phyloP scores from a whole-genome alignment of 2,329 filamentous ascomycete species.

The Ophiobolus disseminans region DNA sequence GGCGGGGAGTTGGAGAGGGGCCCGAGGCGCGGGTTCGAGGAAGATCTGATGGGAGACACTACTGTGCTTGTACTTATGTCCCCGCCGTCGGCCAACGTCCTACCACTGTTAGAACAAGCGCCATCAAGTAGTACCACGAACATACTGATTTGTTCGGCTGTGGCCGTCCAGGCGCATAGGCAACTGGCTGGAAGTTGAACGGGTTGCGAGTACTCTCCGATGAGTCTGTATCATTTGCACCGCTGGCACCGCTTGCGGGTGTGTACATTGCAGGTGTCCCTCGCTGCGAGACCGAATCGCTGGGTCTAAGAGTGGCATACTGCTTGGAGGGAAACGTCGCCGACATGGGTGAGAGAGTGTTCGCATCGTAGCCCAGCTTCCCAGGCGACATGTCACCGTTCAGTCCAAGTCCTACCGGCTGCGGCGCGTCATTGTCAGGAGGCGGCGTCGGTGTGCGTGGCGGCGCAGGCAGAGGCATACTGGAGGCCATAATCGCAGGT shows the following conservation, averaged over 20 bases:
- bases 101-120: conserved; percentile 51
- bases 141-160: conserved; percentile 71
- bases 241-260: conserved; percentile 40
- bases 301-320: conserved; percentile 43
- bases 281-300: conserved; percentile 44
- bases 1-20: conserved; percentile 86
- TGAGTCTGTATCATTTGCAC: conserved; percentile 38
- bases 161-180: conserved; percentile 62
- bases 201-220: conserved; percentile 64
- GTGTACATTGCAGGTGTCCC: conserved; percentile 43
- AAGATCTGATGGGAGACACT: conserved; percentile 97
- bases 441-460: conserved; percentile 71
- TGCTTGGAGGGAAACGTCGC: conserved; percentile 47
- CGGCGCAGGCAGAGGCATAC: conserved; percentile 64
- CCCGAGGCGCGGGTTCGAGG: conserved; percentile 84
- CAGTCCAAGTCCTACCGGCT: conserved; percentile 44
- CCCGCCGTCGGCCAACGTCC: conserved; percentile 89
- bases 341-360: conserved; percentile 50
- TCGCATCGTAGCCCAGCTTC: conserved; percentile 36
- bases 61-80: conserved; percentile 97
- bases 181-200: conserved; percentile 88
- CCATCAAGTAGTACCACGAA: background rate
- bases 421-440: conserved; percentile 57
- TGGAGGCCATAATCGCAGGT: conserved; percentile 62
- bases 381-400: conserved; percentile 36